These are phyloP conservation scores for Lathyrus aphaca DNA, from an alignment of 306 rosid species.

Conservation along the genomic window DNA sequence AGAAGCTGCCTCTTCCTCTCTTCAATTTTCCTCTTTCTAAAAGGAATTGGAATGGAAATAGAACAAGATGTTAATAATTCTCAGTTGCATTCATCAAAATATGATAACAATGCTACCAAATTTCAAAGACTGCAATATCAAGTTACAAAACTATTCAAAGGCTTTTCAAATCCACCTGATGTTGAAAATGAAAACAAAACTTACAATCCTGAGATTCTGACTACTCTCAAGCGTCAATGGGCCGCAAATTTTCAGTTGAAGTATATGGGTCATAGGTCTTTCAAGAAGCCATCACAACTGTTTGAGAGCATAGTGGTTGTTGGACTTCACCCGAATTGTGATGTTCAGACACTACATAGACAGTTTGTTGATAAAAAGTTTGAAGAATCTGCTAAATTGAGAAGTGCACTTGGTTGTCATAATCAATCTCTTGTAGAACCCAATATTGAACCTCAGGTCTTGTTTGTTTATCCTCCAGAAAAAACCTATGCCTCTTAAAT, in stretches of 20 bases:
- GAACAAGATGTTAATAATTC: conserved; percentile 67
- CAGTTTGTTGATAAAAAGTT: conserved; percentile 66
- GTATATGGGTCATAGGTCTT: conserved; percentile 68
- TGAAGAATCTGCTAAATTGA: conserved; percentile 69
- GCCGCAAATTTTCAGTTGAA: conserved; percentile 85
- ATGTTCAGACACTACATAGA: conserved; percentile 73
- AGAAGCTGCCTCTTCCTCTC: conserved; percentile 1
- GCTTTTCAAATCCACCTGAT: conserved; percentile 69
- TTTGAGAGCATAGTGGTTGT: conserved; percentile 95
- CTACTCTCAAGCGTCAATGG: conserved; percentile 94
- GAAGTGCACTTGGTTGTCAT: conserved; percentile 67
- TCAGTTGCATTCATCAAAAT: conserved; percentile 62
- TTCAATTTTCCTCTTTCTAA: conserved; percentile 1
- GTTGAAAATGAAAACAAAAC: conserved; percentile 50
- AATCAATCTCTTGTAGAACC: conserved; percentile 75
- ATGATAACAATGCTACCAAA: conserved; percentile 66
- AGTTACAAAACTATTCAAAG: conserved; percentile 65
- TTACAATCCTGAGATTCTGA: conserved; percentile 88
- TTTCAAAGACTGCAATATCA: conserved; percentile 77
- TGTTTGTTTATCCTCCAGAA: conserved; percentile 93
- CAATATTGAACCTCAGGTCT: conserved; percentile 90
- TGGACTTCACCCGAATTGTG: conserved; percentile 94
- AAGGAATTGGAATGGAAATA: conserved; percentile 52
- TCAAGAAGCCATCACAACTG: conserved; percentile 83
- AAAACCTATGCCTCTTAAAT: conserved; percentile 76